Percentiles rank a stretch among this genome's conserved stretches.
Conservation (phyloP, 345 rosid species). For the Mercurialis annua region DNA sequence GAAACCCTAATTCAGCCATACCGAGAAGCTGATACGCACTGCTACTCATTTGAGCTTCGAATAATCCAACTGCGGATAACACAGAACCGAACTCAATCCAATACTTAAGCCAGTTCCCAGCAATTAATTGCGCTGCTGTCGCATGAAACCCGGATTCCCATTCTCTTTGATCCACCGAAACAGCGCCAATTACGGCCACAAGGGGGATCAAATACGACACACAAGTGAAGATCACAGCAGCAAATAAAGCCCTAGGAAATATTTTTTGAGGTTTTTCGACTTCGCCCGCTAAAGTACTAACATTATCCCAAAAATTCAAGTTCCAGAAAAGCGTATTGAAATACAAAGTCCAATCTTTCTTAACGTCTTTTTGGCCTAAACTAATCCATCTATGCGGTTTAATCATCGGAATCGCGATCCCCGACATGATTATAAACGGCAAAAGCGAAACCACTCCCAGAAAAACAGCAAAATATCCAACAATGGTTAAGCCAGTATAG, state of each 20-base stretch:
- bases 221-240: slow-evolving; percentile 74
- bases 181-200: slow-evolving; percentile 71
- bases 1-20: slow-evolving; percentile 64
- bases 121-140: slow-evolving; percentile 62
- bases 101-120: slow-evolving; percentile 71
- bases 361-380: slow-evolving; percentile 52
- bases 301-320: slow-evolving; percentile 89
- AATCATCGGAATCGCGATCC: slow-evolving; percentile 68
- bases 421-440: slow-evolving; percentile 65
- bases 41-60: slow-evolving; percentile 81
- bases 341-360: slow-evolving; percentile 69
- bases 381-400: slow-evolving; percentile 64
- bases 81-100: slow-evolving; percentile 77
- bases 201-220: slow-evolving; percentile 75
- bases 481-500: slow-evolving; percentile 63
- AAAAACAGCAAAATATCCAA: slow-evolving; percentile 67
- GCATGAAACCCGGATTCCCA: slow-evolving; percentile 83
- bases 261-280: slow-evolving; percentile 67
- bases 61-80: slow-evolving; percentile 64
- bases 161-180: slow-evolving; percentile 43
- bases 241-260: slow-evolving; percentile 59
- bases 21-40: slow-evolving; percentile 70
- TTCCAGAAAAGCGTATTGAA: slow-evolving; percentile 96
- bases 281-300: slow-evolving; percentile 83
- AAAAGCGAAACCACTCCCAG: slow-evolving; percentile 68